Evolutionary conservation across 495 filamentous ascomycete species (phyloP).

Genomic region (Pseudomonodictys pantanalensis): DNA sequence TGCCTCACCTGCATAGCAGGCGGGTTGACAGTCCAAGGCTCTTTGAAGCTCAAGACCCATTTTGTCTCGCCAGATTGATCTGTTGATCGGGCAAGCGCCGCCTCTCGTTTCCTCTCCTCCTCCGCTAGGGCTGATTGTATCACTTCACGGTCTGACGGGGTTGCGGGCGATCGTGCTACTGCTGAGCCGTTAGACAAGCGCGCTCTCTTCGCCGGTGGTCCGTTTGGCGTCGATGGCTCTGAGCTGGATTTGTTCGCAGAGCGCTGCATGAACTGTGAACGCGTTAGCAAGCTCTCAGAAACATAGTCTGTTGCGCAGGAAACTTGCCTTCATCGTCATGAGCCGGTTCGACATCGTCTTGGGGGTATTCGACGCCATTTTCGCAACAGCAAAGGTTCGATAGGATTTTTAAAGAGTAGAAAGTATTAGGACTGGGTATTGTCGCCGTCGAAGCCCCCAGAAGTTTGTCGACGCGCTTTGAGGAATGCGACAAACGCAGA

Average conservation of each 20-base stretch:
- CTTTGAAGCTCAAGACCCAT: conserved; percentile 70
- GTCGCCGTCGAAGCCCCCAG: no score
- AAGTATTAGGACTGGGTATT: no score
- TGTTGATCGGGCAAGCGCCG: conserved; percentile 66
- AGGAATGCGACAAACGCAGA: no score
- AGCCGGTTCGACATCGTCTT: conserved; percentile 26
- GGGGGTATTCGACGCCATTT: conserved; percentile 32
- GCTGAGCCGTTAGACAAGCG: conserved; percentile 45
- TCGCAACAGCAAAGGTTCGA: neutral
- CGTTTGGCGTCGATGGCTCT: conserved; percentile 43
- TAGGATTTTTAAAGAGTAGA: neutral
- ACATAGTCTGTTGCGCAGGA: neutral
- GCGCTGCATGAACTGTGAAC: conserved; percentile 85
- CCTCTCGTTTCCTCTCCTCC: conserved; percentile 70
- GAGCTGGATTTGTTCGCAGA: conserved; percentile 56
- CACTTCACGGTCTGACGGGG: conserved; percentile 45
- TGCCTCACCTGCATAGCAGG: conserved; percentile 39
- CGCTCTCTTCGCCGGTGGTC: conserved; percentile 48
- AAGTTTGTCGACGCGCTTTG: no score
- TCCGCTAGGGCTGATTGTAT: conserved; percentile 68
- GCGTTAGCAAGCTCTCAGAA: neutral
- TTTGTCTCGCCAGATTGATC: conserved; percentile 77
- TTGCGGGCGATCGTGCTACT: conserved; percentile 32
- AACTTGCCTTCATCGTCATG: conserved; percentile 30
- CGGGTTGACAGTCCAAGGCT: conserved; percentile 26